Conservation (phyloP, 306 rosid species). For the Quercus wislizeni region DNA sequence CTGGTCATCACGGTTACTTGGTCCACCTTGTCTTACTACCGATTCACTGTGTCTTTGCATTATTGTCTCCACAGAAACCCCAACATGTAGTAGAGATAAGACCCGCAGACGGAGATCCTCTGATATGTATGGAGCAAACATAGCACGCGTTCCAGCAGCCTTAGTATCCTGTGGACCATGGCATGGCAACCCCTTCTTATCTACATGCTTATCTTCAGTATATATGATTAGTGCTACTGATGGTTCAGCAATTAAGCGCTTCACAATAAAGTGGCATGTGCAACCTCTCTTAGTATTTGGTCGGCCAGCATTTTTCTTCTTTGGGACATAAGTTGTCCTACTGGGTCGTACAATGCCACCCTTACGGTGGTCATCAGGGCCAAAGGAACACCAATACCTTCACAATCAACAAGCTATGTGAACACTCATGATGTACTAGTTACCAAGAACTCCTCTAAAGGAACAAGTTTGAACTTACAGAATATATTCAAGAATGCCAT, state of each 20-base stretch:
- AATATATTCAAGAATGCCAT: conserved; percentile 88
- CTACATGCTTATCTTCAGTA: conserved; percentile 82
- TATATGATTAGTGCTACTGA: conserved; percentile 79
- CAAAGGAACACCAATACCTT: conserved; percentile 99
- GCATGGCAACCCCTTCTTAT: conserved; percentile 82
- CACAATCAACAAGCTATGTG: conserved; percentile 20
- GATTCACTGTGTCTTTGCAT: conserved; percentile 93
- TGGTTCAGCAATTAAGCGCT: conserved; percentile 84
- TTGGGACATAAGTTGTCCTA: conserved; percentile 65
- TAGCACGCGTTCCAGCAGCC: conserved; percentile 83
- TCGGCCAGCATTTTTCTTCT: conserved; percentile 83
- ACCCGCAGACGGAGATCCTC: conserved; percentile 89
- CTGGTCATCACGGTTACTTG: conserved; percentile 89
- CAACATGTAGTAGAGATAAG: conserved; percentile 70
- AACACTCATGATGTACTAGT: conserved; percentile 16
- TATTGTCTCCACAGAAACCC: conserved; percentile 94
- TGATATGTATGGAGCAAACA: conserved; percentile 93
- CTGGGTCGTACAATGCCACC: conserved; percentile 86
- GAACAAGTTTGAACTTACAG: conserved; percentile 51
- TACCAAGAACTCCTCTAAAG: neutral
- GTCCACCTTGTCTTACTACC: conserved; percentile 89
- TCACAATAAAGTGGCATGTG: conserved; percentile 89
- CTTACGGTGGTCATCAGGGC: conserved; percentile 88
- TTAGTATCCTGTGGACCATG: conserved; percentile 90
- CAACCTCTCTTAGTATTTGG: conserved; percentile 96